A percentile compares a stretch with the other conserved stretches of the same genome.
Conservation (phyloP, 1,284 basidiomycete genomes). For the Fomitopsis pinicola region DNA sequence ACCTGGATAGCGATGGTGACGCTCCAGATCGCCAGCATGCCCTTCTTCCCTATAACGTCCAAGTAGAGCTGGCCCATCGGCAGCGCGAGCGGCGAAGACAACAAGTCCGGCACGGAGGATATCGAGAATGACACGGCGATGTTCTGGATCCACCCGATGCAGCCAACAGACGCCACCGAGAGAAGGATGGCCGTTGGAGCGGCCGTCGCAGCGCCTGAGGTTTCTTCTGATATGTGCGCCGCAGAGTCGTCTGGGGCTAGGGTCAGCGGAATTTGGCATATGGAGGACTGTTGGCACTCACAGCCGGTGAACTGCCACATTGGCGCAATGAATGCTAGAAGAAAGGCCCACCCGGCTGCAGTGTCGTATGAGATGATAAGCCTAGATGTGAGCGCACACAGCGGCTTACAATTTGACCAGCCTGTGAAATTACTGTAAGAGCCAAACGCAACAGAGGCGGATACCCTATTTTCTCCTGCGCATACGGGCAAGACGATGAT, state of each 20-base stretch:
- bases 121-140: constrained; percentile 63
- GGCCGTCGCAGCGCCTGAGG: constrained; percentile 56
- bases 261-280: neutral
- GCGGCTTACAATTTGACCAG: constrained; percentile 50
- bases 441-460: constrained; percentile 64
- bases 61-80: constrained; percentile 71
- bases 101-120: constrained; percentile 45
- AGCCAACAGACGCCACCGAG: constrained; percentile 51
- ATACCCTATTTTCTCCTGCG: constrained; percentile 52
- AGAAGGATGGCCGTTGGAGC: constrained; percentile 75
- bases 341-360: constrained; percentile 67
- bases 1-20: constrained; percentile 68
- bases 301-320: constrained; percentile 80
- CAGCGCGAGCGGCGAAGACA: constrained; percentile 47
- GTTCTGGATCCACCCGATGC: constrained; percentile 56
- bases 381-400: neutral
- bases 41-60: constrained; percentile 58
- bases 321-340: constrained; percentile 66
- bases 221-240: constrained; percentile 73
- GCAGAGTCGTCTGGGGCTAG: constrained; percentile 55
- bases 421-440: constrained; percentile 69
- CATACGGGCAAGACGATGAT: constrained; percentile 56
- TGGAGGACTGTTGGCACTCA: constrained; percentile 26
- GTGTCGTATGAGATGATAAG: neutral
- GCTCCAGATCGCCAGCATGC: constrained; percentile 68